These are phyloP conservation scores for Pseudocercospora macadamiae DNA, from an alignment of 2,329 filamentous ascomycete genomes.

Conservation along the genomic window DNA sequence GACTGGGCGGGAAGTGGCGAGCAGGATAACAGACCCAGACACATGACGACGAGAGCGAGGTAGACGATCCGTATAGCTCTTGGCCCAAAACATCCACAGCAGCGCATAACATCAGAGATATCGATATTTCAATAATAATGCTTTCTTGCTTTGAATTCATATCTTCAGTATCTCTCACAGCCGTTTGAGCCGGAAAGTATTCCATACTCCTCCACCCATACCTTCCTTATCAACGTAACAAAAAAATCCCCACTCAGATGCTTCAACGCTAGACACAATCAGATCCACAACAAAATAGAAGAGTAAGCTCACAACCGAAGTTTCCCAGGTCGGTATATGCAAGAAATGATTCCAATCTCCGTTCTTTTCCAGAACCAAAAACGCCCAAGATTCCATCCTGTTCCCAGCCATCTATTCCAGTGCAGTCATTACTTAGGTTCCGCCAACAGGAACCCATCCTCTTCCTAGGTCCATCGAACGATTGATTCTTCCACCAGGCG, in stretches of 20 bases:
- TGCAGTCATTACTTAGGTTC: background rate
- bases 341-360: background rate
- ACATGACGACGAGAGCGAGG: too few relatives aligned
- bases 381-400: background rate
- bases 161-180: too few relatives aligned
- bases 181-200: background rate
- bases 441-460: conserved; percentile 46
- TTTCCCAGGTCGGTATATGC: background rate
- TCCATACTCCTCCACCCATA: background rate
- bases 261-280: background rate
- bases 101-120: too few relatives aligned
- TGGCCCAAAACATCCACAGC: too few relatives aligned
- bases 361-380: background rate
- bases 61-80: too few relatives aligned
- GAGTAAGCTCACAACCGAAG: too few relatives aligned
- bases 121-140: too few relatives aligned
- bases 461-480: conserved; percentile 65
- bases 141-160: too few relatives aligned
- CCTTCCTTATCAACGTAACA: background rate
- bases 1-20: too few relatives aligned
- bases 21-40: too few relatives aligned
- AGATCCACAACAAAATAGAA: too few relatives aligned
- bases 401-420: background rate
- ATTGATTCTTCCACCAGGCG: conserved; percentile 64
- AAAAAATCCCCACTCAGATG: background rate